Evolutionary conservation across 371 early-diverging fungal species (phyloP).

Genomic region (Actinomortierella wolfii): DNA sequence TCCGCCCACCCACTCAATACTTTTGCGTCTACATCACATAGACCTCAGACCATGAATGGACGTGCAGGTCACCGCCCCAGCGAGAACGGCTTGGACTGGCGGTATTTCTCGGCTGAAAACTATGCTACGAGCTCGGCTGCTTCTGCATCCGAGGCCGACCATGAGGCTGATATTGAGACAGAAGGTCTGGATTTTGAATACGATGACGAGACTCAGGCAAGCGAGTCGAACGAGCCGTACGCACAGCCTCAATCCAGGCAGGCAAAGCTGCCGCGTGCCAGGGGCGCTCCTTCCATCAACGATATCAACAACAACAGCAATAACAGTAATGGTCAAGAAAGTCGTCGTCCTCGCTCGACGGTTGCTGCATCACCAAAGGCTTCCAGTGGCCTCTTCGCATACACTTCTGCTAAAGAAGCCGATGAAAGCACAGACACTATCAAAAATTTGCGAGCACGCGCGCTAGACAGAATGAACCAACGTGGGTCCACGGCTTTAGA

Average conservation of each 20-base stretch:
- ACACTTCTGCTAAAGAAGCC: constrained; percentile 10
- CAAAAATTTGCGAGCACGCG: constrained; percentile 36
- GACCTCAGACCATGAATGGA: too few relatives aligned
- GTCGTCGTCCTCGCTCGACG: constrained; percentile 1
- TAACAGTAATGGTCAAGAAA: background rate
- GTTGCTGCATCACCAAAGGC: constrained; percentile 7
- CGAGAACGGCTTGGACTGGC: constrained; percentile 31
- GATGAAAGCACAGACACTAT: constrained; percentile 40
- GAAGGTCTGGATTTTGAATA: constrained; percentile 1
- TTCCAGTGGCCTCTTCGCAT: too few relatives aligned
- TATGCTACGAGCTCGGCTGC: constrained; percentile 18
- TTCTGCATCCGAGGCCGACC: constrained; percentile 13
- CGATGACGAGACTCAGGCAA: background rate
- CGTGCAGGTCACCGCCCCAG: too few relatives aligned
- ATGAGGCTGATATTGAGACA: constrained; percentile 11
- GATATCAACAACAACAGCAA: background rate
- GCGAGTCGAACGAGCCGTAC: background rate
- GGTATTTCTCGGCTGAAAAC: constrained; percentile 32
- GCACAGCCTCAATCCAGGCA: background rate
- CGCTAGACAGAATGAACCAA: constrained; percentile 35
- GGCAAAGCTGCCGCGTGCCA: background rate
- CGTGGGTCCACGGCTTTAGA: background rate
- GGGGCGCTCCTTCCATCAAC: too few relatives aligned
- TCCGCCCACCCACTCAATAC: constrained; percentile 2
- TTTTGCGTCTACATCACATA: too few relatives aligned